Evolutionary conservation across 2,329 filamentous ascomycete species (phyloP).

Genomic region (Podosphaera fusca): DNA sequence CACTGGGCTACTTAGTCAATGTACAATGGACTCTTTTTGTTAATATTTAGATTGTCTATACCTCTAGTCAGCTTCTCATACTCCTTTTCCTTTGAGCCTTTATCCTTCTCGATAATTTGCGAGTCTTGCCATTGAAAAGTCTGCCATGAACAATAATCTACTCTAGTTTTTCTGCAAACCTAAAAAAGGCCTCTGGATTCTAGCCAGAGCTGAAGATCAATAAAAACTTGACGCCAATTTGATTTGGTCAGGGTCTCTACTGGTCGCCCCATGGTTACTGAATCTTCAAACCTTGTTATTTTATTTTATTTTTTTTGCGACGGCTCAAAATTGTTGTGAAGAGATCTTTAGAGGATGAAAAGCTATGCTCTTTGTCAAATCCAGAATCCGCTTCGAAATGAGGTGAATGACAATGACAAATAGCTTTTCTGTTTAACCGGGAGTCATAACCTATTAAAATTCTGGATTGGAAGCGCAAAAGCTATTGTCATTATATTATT

Average conservation of each 20-base stretch:
- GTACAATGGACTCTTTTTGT: neutral
- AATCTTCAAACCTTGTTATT: too few relatives aligned
- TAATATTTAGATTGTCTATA: neutral
- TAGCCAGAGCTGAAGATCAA: neutral
- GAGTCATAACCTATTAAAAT: too few relatives aligned
- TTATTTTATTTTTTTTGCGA: too few relatives aligned
- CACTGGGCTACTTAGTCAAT: neutral
- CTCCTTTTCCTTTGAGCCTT: neutral
- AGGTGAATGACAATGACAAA: too few relatives aligned
- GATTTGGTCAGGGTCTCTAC: neutral
- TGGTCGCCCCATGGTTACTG: neutral
- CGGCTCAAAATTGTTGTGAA: too few relatives aligned
- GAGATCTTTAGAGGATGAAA: too few relatives aligned
- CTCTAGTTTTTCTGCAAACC: neutral
- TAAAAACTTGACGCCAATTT: neutral
- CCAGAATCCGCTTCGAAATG: too few relatives aligned
- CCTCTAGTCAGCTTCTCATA: neutral
- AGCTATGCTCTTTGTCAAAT: too few relatives aligned
- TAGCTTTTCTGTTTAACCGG: too few relatives aligned
- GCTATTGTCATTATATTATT: too few relatives aligned
- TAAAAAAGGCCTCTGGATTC: neutral
- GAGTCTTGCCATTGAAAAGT: neutral
- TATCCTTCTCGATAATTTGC: neutral
- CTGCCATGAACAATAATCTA: neutral
- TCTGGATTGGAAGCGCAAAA: too few relatives aligned